These are phyloP conservation scores for Penicillium sp. DNA, from an alignment of 2,329 filamentous ascomycete genomes.

Conservation along the genomic window DNA sequence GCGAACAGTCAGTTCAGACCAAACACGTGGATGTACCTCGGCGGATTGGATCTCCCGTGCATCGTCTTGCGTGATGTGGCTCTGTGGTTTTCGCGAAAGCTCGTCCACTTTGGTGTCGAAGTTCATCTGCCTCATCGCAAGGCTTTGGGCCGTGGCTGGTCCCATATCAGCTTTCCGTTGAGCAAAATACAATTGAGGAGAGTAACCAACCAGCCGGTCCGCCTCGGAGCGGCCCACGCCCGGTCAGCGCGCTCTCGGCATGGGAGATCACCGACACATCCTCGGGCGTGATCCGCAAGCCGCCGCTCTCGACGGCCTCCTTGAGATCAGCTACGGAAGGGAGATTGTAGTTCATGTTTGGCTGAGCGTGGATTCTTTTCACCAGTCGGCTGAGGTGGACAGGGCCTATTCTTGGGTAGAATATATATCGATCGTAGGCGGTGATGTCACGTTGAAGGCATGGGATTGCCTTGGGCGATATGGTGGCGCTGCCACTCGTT, in stretches of 20 bases:
- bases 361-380: neutral
- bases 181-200: neutral
- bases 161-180: neutral
- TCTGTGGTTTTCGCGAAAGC: conserved; percentile 31
- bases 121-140: conserved; percentile 35
- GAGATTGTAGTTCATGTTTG: conserved; percentile 24
- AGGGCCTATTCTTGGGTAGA: neutral
- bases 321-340: conserved; percentile 33
- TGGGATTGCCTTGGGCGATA: conserved; percentile 17
- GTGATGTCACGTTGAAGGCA: conserved; percentile 31
- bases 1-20: neutral
- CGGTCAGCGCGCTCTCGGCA: conserved; percentile 32
- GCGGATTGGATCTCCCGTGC: conserved; percentile 32
- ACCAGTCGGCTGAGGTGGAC: neutral
- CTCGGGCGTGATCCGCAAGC: conserved; percentile 33
- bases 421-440: conserved; percentile 11
- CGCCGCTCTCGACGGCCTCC: conserved; percentile 30
- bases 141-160: conserved; percentile 33
- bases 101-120: conserved; percentile 35
- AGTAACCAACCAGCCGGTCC: conserved; percentile 30
- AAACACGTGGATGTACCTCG: conserved; percentile 22
- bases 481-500: conserved; percentile 20
- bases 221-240: conserved; percentile 30
- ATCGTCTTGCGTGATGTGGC: conserved; percentile 33
- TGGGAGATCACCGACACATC: conserved; percentile 35